Base-by-base conservation (phyloP, 768 basidiomycete species). In the Psilocybe cubensis region DNA sequence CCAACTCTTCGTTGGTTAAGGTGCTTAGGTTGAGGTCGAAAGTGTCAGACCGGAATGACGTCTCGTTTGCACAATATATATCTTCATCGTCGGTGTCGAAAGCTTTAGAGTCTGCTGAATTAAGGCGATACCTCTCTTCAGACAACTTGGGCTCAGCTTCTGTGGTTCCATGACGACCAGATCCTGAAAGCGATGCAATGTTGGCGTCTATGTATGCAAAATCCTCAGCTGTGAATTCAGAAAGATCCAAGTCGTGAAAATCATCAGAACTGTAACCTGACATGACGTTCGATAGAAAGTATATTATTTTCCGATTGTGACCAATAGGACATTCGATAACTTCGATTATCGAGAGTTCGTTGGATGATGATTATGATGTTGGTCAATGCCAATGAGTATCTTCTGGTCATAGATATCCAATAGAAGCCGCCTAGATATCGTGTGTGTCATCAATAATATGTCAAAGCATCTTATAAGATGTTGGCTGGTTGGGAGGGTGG, bases 141-240 rank as follows among this genome's bases (percentile, higher is more conserved):
- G n/a, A n/a, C n/a, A 12, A 23, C 7, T 44, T 4, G 10, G 4
- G n/a, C 4, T 18, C 20, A 40, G 18, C 21, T 11, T 17, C 35
- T 21, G 38, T 24, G 18, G 28, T 27, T 11, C 38, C 50, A n/a
- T 17, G 4, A 20, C 9, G 6, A 38, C 40, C 21, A n/a, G 17
- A 43, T 57, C 49, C 18, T 43, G 44, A 12, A 21, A 23, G 18
- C 18, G 57, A 47, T 18, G 59, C 62, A 24, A 77, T 57, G 25
- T 72, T 68, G 25, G 75, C 76, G 62, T 87, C 86, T 52, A 85
- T 73, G 23, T 69, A 66, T 2, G 73, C 76, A 38, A 88, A 76
- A 23, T 89, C 86, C 28, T 85, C 79, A 23, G 77, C 76, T 0
- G 85, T 85, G 58, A 88, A 83, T 46, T 81, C 82, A 0, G 82